These are phyloP conservation scores for Mycosphaerelloides madeirae DNA, from an alignment of 2,329 filamentous ascomycete species.

Conservation along the genomic window DNA sequence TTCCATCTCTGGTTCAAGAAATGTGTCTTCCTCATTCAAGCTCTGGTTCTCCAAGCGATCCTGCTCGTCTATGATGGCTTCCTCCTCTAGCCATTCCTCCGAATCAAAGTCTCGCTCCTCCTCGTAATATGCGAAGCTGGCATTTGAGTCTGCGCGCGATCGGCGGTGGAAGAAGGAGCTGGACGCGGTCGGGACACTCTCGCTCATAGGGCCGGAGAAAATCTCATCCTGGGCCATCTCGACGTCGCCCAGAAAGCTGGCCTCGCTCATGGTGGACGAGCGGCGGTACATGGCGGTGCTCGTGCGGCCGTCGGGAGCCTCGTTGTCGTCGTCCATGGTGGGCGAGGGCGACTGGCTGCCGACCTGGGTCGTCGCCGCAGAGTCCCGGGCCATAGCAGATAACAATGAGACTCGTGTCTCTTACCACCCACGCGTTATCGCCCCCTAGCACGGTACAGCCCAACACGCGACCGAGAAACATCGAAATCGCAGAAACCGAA, in stretches of 20 bases:
- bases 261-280: constrained; percentile 64
- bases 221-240: constrained; percentile 98
- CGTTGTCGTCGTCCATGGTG: constrained; percentile 18
- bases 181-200: constrained; percentile 90
- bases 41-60: constrained; percentile 37
- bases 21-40: constrained; percentile 35
- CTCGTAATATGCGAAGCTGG: constrained; percentile 85
- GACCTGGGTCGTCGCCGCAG: constrained; percentile 10
- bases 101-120: constrained; percentile 58
- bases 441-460: too few relatives aligned
- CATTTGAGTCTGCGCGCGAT: constrained; percentile 71
- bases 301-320: constrained; percentile 18
- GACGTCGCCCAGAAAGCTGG: constrained; percentile 77
- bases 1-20: constrained; percentile 34
- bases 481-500: too few relatives aligned
- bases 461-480: too few relatives aligned
- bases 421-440: background rate
- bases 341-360: constrained; percentile 6
- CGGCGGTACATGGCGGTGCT: constrained; percentile 52
- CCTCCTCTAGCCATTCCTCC: constrained; percentile 49
- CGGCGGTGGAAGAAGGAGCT: constrained; percentile 88
- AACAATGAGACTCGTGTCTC: constrained; percentile 11
- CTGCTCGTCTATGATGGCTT: constrained; percentile 44
- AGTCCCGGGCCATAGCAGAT: constrained; percentile 4
- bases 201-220: constrained; percentile 87